phyloP scores from a whole-genome alignment of 495 filamentous ascomycete species.

The Wilcoxina mikolae region DNA sequence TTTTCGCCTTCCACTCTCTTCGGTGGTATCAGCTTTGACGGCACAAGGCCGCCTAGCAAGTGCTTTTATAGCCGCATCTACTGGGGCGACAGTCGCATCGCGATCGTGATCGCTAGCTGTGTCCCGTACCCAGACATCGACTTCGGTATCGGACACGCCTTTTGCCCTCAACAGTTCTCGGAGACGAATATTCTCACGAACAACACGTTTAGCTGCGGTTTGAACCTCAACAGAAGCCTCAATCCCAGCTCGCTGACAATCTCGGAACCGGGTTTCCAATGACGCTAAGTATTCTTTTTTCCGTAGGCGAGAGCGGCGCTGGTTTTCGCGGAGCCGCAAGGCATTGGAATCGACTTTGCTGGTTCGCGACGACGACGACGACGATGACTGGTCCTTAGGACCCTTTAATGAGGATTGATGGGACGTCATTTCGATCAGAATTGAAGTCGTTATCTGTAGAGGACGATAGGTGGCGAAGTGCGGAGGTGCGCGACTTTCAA shows the following conservation, averaged over 20 bases:
- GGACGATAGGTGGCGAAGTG: too few relatives aligned
- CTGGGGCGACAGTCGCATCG: background rate
- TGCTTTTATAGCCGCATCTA: background rate
- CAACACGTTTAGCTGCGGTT: constrained; percentile 45
- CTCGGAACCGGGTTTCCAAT: constrained; percentile 49
- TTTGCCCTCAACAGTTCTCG: constrained; percentile 35
- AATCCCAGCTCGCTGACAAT: constrained; percentile 43
- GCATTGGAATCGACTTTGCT: constrained; percentile 14
- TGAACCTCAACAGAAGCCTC: constrained; percentile 49
- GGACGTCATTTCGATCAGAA: too few relatives aligned
- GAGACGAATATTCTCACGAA: constrained; percentile 47
- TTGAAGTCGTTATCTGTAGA: too few relatives aligned
- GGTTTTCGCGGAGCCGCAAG: constrained; percentile 58
- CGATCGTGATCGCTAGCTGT: background rate
- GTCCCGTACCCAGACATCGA: constrained; percentile 22
- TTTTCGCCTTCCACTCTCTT: background rate
- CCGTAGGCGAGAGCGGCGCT: constrained; percentile 60
- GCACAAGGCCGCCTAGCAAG: too few relatives aligned
- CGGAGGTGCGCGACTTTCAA: too few relatives aligned
- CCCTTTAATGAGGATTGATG: too few relatives aligned
- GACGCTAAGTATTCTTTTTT: constrained; percentile 61
- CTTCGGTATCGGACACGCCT: constrained; percentile 34
- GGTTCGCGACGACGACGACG: too few relatives aligned
- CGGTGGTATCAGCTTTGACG: too few relatives aligned
- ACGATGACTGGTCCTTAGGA: too few relatives aligned